A percentile compares a stretch with the other conserved stretches of the same genome.
Evolutionary conservation across 305 asterid genomes (phyloP).

Genomic region (Caryopteris hybrid): DNA sequence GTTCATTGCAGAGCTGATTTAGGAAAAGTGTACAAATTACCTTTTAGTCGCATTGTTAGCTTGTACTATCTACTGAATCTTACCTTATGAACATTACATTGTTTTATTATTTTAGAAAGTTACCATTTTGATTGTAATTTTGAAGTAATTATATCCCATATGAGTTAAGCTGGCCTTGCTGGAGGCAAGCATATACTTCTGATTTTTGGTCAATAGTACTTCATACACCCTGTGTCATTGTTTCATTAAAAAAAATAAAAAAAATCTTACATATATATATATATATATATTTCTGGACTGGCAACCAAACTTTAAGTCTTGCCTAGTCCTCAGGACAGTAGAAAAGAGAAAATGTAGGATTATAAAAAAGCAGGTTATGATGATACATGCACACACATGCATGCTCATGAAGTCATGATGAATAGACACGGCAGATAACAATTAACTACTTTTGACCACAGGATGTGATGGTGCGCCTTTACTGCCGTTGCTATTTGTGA

Average conservation of each 20-base stretch:
- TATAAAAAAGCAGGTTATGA: background rate
- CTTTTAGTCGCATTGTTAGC: background rate
- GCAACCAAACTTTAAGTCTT: background rate
- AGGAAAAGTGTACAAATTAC: background rate
- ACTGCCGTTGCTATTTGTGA: constrained; percentile 70
- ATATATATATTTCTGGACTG: no score
- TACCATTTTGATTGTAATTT: background rate
- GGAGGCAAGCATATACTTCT: background rate
- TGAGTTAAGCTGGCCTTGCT: background rate
- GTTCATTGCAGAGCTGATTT: background rate
- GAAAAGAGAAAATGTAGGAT: background rate
- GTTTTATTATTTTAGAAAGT: background rate
- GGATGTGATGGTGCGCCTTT: constrained; percentile 95
- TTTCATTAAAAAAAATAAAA: background rate
- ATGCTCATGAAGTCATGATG: no score
- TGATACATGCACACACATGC: constrained; percentile 4
- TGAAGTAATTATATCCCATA: background rate
- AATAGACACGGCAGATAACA: background rate
- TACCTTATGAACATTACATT: background rate
- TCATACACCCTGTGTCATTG: background rate
- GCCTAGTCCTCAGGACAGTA: background rate
- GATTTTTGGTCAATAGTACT: background rate
- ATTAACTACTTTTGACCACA: constrained; percentile 25
- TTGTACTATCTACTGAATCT: background rate
- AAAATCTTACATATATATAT: no score